Base-by-base conservation (phyloP, 2,329 filamentous ascomycete species). In the Pseudogymnoascus sp. region DNA sequence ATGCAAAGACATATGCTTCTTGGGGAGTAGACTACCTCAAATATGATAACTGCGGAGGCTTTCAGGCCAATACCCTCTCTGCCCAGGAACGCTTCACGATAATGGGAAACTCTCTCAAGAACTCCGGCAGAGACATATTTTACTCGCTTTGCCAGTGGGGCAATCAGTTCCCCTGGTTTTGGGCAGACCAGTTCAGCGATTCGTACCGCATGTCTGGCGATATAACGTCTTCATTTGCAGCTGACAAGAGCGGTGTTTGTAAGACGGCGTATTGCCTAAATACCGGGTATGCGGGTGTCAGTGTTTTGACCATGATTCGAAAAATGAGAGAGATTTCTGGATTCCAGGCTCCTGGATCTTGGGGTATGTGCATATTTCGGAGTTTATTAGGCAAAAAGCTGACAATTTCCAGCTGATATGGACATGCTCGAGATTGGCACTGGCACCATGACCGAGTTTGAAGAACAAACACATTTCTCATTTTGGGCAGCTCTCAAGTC, bases 401-500 rank as follows among this genome's bases (percentile, higher is more conserved):
- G 25, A 56, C 11, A 14, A n/a, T 12, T 44, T 14, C 42, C 31
- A 63, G 50, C 56, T 34, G 70, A 78, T 59, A 76, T 78, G 73
- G 38, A 40, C n/a, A 40, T 40, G 38, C 38, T 40, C n/a, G 38
- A 40, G 38, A 40, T 40, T 40, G 38, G 38, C 7, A 40, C 73
- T 11, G 70, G 72, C n/a, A 71, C 68, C 6, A 75, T 78, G 73
- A 69, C 70, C 63, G 65, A 73, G 50, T 66, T 75, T 25, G 73
- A 79, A 68, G 75, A 78, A 68, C 73, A 75, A 61, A 76, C 77
- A 21, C 78, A 80, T 65, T 78, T 79, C 59, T 71, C 77, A 21
- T 76, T 79, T 67, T 80, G 77, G 77, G 75, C 78, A 0, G 77
- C 78, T 59, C 74, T 79, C 56, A 79, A 79, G 66, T 78, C 76